Base-by-base conservation (phyloP, 2,329 filamentous ascomycete genomes). In the Colletotrichum tanaceti region DNA sequence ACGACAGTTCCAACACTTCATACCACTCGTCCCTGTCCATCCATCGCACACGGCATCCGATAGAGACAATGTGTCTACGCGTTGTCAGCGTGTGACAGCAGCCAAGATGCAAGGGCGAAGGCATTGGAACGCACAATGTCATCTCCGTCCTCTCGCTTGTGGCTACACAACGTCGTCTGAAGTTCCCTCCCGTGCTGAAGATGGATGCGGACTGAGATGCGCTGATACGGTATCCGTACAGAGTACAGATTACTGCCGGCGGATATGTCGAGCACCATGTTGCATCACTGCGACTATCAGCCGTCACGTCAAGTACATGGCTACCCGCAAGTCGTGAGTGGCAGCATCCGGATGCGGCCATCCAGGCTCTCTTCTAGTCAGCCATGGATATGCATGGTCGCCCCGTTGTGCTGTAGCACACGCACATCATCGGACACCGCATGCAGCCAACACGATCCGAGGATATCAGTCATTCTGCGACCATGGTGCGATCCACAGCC, bases 71-170 rank as follows among this genome's bases (percentile, higher is more conserved):
- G 38, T 43, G 32, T 24, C 49, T 43, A 32, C 41, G 38, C 49
- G 44, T 50, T 24, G 32, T 24, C 49, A 35, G 39, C 41, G 38
- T 54, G 44, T 50, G 16, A 61, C 62, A 38, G 38, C 62, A 58
- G 32, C 22, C 39, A 58, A 58, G 44, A 58, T 66, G 62, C 55
- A 69, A 69, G 66, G 62, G 66, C 28, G 60, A n/a, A 55, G 49
- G 57, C 63, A 41, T 55, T 69, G 66, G 62, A 60, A 69, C 57
- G 62, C 63, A 20, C 16, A 61, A 44, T 50, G 20, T 16, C 20
- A 22, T 22, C 20, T 38, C 18, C 20, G 9, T 18, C 14, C 28
- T 32, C 22, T 49, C 49, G 41, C 32, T 35, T 22, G 9, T 54
- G 55, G 38, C 10, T n/a, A 38, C 53, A 52, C 39, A 18, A 49